Percentiles rank a stretch among this genome's conserved stretches.
These are phyloP conservation scores for Batkoa obscura DNA, from an alignment of 371 early-diverging fungal species.

Conservation along the genomic window DNA sequence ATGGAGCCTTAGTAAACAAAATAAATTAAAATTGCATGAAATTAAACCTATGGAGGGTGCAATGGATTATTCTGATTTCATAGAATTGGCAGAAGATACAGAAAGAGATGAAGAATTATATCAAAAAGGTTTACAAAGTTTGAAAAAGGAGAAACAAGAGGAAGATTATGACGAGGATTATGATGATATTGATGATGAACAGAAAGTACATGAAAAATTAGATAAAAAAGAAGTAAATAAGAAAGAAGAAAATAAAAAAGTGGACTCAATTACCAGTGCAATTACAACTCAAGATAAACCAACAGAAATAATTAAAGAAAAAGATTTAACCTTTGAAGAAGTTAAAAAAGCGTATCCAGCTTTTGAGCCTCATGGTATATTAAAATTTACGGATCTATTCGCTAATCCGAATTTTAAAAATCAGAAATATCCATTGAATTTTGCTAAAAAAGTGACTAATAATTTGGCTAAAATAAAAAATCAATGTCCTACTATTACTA, in stretches of 20 bases:
- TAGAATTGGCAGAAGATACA: constrained; percentile 52
- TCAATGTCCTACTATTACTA: too few relatives aligned
- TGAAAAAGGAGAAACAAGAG: not conserved
- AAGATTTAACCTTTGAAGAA: constrained; percentile 14
- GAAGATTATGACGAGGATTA: constrained; percentile 6
- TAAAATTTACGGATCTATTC: constrained; percentile 51
- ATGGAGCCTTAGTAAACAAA: constrained; percentile 13
- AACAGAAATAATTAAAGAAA: constrained; percentile 4
- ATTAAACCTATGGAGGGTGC: constrained; percentile 41
- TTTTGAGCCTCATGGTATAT: constrained; percentile 32
- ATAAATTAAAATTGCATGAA: constrained; percentile 10
- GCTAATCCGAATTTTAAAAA: constrained; percentile 11
- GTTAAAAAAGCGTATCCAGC: constrained; percentile 38
- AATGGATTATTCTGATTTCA: constrained; percentile 60
- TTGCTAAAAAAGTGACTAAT: too few relatives aligned
- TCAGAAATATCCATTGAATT: not conserved
- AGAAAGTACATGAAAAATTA: constrained; percentile 7
- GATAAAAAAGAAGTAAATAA: constrained; percentile 9
- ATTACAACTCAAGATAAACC: constrained; percentile 4
- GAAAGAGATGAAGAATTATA: too few relatives aligned
- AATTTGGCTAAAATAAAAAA: too few relatives aligned
- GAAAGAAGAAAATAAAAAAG: not conserved
- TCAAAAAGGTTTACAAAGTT: not conserved
- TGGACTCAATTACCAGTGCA: not conserved
- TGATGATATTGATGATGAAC: constrained; percentile 10